A percentile compares a stretch with the other conserved stretches of the same genome.
Conservation (phyloP, 352 stramenopile genomes). For the Lagenidium sp. region DNA sequence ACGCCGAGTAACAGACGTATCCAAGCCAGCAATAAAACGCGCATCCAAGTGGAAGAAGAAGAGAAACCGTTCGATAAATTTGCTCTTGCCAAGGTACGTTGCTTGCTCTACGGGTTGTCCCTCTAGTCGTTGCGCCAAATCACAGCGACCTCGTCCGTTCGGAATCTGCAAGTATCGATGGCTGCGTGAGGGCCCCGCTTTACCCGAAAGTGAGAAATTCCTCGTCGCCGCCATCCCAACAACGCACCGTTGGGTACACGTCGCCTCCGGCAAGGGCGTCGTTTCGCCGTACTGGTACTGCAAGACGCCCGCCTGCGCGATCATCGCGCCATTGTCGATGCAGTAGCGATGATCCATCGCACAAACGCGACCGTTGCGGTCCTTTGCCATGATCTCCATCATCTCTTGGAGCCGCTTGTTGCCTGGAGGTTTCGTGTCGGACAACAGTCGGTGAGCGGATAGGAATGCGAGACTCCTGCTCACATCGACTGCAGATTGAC, state of each 20-base stretch:
- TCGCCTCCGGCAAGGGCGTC: slow-evolving; percentile 89
- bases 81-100: too few relatives aligned
- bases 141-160: slow-evolving; percentile 97
- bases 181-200: too few relatives aligned
- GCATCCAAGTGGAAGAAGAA: too few relatives aligned
- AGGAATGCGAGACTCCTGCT: background rate
- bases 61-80: too few relatives aligned
- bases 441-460: too few relatives aligned
- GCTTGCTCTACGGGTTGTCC: too few relatives aligned
- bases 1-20: too few relatives aligned
- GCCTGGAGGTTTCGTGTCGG: too few relatives aligned
- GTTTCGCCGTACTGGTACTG: slow-evolving; percentile 92
- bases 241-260: slow-evolving; percentile 90
- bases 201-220: too few relatives aligned
- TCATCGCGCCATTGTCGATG: slow-evolving; percentile 99
- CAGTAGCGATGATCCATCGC: slow-evolving; percentile 99
- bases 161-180: slow-evolving; percentile 68
- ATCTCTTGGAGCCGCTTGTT: slow-evolving; percentile 92
- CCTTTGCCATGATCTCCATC: slow-evolving; percentile 97
- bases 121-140: slow-evolving; percentile 90
- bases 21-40: too few relatives aligned
- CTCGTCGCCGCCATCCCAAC: too few relatives aligned
- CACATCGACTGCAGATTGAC: too few relatives aligned
- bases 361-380: slow-evolving; percentile 92
- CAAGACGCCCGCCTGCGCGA: slow-evolving; percentile 98